phyloP scores from a whole-genome alignment of 768 basidiomycete species.

The Podaxis rugospora region DNA sequence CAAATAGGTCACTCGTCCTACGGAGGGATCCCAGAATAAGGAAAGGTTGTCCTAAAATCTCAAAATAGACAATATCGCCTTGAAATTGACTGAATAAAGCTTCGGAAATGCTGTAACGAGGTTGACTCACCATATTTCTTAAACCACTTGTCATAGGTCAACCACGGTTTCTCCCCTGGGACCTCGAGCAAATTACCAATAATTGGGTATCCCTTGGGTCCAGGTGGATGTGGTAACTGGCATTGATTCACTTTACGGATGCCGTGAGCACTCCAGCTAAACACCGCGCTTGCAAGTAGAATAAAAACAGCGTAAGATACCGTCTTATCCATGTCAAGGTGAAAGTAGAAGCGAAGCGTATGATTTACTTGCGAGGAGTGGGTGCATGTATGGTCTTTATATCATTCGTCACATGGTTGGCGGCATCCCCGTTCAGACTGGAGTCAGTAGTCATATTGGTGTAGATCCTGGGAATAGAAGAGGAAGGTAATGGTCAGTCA shows the following conservation, averaged over 20 bases:
- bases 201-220: conserved; percentile 14
- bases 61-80: conserved; percentile 16
- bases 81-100: background rate
- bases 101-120: background rate
- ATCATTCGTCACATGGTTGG: too few relatives aligned
- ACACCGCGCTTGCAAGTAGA: too few relatives aligned
- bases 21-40: conserved; percentile 10
- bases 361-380: too few relatives aligned
- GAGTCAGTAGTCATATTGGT: too few relatives aligned
- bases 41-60: conserved; percentile 11
- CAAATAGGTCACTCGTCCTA: conserved; percentile 13
- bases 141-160: conserved; percentile 11
- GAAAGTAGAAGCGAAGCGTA: too few relatives aligned
- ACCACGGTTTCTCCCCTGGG: conserved; percentile 8
- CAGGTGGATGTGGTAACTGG: conserved; percentile 12
- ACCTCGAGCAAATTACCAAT: conserved; percentile 11
- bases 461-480: too few relatives aligned
- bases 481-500: too few relatives aligned
- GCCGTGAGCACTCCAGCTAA: background rate
- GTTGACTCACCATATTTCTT: conserved; percentile 10
- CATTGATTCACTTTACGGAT: background rate
- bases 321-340: too few relatives aligned
- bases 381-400: too few relatives aligned
- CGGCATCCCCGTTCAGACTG: too few relatives aligned
- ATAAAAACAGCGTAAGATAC: too few relatives aligned